Conservation (phyloP, 352 stramenopile genomes). For the Aphanomyces stellatus region DNA sequence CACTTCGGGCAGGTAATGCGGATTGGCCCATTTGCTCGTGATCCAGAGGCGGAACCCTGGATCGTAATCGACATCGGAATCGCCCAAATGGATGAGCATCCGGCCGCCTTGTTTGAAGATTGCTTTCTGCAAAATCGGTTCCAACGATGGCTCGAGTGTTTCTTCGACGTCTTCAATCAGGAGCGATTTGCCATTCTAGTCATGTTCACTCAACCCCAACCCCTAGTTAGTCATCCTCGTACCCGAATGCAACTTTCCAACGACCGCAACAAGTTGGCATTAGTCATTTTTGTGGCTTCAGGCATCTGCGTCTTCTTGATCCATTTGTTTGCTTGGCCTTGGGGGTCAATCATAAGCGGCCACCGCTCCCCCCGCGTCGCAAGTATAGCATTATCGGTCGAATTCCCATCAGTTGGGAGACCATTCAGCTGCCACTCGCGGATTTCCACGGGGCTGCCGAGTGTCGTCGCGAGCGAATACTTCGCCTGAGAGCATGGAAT, state of each 20-base stretch:
- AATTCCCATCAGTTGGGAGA: conserved; percentile 86
- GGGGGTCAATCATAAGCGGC: conserved; percentile 93
- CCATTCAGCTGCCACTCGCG: conserved; percentile 90
- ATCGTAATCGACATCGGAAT: conserved; percentile 92
- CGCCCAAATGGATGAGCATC: conserved; percentile 83
- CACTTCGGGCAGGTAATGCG: conserved; percentile 91
- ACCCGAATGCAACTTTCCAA: conserved; percentile 89
- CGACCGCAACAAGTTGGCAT: conserved; percentile 81
- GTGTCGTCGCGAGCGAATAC: conserved; percentile 63
- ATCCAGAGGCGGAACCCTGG: conserved; percentile 88
- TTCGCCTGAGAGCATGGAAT: conserved; percentile 60
- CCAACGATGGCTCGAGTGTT: conserved; percentile 83
- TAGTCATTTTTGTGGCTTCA: conserved; percentile 86
- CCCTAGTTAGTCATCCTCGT: background rate
- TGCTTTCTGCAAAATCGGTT: conserved; percentile 89
- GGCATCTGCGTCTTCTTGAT: conserved; percentile 83
- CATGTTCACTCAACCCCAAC: no score
- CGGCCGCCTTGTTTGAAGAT: conserved; percentile 88
- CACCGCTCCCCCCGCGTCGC: conserved; percentile 85
- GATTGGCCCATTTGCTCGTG: conserved; percentile 91
- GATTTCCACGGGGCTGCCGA: conserved; percentile 87
- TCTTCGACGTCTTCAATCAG: conserved; percentile 92
- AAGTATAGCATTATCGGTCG: conserved; percentile 90
- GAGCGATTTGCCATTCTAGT: conserved; percentile 69
- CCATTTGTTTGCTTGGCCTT: conserved; percentile 92